Percentiles rank a stretch among this genome's conserved stretches.
phyloP scores from a whole-genome alignment of 495 filamentous ascomycete species.

The Pseudevernia furfuracea region DNA sequence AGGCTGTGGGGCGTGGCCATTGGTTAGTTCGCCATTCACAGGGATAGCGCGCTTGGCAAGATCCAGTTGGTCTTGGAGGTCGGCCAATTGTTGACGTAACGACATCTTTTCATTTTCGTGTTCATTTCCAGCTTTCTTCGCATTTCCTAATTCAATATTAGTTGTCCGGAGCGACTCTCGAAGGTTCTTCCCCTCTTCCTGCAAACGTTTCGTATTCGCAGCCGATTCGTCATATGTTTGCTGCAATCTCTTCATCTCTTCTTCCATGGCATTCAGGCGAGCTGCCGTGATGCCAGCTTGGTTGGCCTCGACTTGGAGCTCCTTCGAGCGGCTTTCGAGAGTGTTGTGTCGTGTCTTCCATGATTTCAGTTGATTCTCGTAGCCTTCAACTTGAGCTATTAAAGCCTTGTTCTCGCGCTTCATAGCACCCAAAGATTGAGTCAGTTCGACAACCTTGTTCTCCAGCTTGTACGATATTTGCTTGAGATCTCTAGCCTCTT shows the following conservation, averaged over 20 bases:
- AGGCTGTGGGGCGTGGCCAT: constrained; percentile 50
- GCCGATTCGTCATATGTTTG: constrained; percentile 76
- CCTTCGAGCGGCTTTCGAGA: constrained; percentile 83
- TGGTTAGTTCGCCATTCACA: constrained; percentile 59
- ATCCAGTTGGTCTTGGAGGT: constrained; percentile 90
- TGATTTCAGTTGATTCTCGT: constrained; percentile 89
- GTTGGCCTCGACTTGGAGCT: constrained; percentile 92
- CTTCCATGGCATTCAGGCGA: constrained; percentile 77
- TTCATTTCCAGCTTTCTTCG: constrained; percentile 58
- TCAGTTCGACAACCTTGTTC: constrained; percentile 98
- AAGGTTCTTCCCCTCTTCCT: constrained; percentile 80
- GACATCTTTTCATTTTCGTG: constrained; percentile 76
- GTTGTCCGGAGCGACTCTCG: constrained; percentile 68
- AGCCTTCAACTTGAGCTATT: constrained; percentile 84
- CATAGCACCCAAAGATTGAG: constrained; percentile 84
- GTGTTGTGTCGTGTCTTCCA: constrained; percentile 87
- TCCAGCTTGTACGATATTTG: constrained; percentile 98
- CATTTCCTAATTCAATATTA: constrained; percentile 67
- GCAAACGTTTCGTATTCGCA: constrained; percentile 81
- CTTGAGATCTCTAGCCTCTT: constrained; percentile 95
- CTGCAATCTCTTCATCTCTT: constrained; percentile 89
- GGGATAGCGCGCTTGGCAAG: constrained; percentile 63
- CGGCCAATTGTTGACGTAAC: constrained; percentile 76
- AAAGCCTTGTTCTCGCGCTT: constrained; percentile 88
- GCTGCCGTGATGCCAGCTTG: constrained; percentile 94